Conservation (phyloP, 768 basidiomycete species). For the Lactarius pseudohatsudake region DNA sequence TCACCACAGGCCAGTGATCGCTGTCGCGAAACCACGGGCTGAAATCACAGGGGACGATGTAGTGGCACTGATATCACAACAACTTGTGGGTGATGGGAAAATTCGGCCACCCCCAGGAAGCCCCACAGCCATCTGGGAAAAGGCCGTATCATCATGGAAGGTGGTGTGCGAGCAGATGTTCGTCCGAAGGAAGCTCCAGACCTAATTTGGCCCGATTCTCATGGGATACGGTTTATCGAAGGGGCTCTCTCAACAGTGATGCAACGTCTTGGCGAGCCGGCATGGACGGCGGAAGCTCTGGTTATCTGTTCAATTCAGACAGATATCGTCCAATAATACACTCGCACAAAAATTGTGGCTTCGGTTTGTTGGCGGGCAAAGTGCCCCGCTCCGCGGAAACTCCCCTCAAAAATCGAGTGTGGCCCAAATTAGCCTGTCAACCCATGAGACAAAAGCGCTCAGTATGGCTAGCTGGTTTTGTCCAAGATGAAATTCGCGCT, state of each 20-base stretch:
- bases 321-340: no score
- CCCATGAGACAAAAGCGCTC: background rate
- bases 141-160: background rate
- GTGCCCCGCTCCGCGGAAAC: background rate
- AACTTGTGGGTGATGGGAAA: background rate
- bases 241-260: background rate
- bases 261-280: background rate
- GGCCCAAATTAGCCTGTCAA: background rate
- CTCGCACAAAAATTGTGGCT: background rate
- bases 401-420: background rate
- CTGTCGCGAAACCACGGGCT: no score
- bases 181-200: background rate
- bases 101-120: background rate
- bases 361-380: background rate
- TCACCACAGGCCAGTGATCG: background rate
- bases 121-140: background rate
- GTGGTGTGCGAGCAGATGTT: background rate
- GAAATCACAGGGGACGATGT: no score
- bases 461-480: background rate
- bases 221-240: background rate
- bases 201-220: background rate
- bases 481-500: background rate
- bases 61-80: no score
- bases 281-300: background rate
- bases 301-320: background rate